A percentile compares a stretch with the other conserved stretches of the same genome.
Evolutionary conservation across 2,329 filamentous ascomycete species (phyloP).

Genomic region (Pseudogymnoascus sp.): DNA sequence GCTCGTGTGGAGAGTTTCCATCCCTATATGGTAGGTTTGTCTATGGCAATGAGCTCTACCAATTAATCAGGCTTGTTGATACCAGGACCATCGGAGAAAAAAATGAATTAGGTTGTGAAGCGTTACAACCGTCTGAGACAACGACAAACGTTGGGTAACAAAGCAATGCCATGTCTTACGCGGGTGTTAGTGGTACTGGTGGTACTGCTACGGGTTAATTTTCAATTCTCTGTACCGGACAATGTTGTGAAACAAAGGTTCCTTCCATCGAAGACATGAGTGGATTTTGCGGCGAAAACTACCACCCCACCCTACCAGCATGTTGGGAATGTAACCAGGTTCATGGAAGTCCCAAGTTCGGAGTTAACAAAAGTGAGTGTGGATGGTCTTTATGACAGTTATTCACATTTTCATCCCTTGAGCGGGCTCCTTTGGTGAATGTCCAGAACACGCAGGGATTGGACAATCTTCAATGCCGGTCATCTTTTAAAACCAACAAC

Average conservation of each 20-base stretch:
- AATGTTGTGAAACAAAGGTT: conserved; percentile 2
- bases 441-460: background rate
- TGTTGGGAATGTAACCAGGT: background rate
- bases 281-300: background rate
- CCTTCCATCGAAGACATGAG: background rate
- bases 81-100: background rate
- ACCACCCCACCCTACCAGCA: background rate
- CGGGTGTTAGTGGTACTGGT: background rate
- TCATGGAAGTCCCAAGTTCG: background rate
- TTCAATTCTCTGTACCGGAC: background rate
- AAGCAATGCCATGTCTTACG: background rate
- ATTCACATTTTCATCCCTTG: background rate
- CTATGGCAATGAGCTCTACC: background rate
- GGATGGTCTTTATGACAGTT: background rate
- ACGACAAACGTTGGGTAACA: background rate
- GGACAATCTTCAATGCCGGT: background rate
- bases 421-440: background rate
- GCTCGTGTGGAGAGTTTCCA: background rate
- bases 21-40: background rate
- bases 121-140: background rate
- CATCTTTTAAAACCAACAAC: background rate
- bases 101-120: background rate
- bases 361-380: background rate
- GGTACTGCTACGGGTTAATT: background rate
- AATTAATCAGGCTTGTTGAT: background rate